These are phyloP conservation scores for Hirsutella minnesotensis DNA, from an alignment of 2,329 filamentous ascomycete genomes.

Conservation along the genomic window DNA sequence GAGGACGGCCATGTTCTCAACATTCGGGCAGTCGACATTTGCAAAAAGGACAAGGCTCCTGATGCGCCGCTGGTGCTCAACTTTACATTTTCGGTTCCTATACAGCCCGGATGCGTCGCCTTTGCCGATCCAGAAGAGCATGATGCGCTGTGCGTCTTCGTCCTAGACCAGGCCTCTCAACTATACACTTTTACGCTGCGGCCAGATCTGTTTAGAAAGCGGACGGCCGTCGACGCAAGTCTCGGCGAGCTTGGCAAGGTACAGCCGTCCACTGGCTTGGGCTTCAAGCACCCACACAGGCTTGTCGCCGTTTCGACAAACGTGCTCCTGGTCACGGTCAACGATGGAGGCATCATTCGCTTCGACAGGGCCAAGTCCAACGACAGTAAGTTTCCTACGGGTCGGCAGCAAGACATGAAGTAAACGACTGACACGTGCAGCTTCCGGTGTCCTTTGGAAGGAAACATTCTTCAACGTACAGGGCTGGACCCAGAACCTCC, in stretches of 20 bases:
- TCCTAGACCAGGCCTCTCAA: constrained; percentile 65
- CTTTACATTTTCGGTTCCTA: constrained; percentile 61
- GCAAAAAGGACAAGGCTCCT: constrained; percentile 49
- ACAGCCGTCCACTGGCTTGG: constrained; percentile 60
- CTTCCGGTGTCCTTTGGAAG: constrained; percentile 39
- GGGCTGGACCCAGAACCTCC: constrained; percentile 56
- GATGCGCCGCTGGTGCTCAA: constrained; percentile 68
- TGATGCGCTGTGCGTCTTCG: constrained; percentile 68
- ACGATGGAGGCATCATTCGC: constrained; percentile 64
- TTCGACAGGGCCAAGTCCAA: constrained; percentile 47
- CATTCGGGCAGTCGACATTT: constrained; percentile 72
- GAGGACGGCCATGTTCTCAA: constrained; percentile 72
- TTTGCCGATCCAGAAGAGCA: constrained; percentile 70
- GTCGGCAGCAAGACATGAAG: background rate
- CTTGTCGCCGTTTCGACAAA: constrained; percentile 62
- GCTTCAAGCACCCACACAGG: constrained; percentile 69
- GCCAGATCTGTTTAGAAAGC: constrained; percentile 68
- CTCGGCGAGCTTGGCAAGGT: constrained; percentile 68
- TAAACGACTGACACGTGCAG: constrained; percentile 6
- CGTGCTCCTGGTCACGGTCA: constrained; percentile 68
- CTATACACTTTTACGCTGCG: constrained; percentile 77
- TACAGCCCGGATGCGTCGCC: constrained; percentile 68
- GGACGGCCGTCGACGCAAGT: constrained; percentile 57
- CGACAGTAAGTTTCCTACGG: constrained; percentile 27
- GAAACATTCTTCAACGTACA: constrained; percentile 65